A percentile compares a stretch with the other conserved stretches of the same genome.
These are phyloP conservation scores for Beauveria sp. DNA, from an alignment of 2,329 filamentous ascomycete genomes.

Conservation along the genomic window DNA sequence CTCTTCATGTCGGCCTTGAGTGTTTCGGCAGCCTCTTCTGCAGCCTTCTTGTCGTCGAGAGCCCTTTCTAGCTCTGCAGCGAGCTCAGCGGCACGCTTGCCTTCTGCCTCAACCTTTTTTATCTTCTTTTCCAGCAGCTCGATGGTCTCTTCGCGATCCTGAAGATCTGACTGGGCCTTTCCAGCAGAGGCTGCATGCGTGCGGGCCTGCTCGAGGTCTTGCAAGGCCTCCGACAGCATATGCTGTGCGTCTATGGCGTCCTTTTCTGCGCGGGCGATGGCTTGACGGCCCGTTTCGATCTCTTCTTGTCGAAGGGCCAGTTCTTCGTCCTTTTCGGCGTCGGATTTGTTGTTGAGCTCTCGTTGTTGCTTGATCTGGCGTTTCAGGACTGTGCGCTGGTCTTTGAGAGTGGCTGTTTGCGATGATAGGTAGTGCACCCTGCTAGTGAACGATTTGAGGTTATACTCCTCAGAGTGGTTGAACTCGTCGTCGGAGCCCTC, in stretches of 20 bases:
- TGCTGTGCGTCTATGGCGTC: conserved; percentile 33
- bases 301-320: conserved; percentile 51
- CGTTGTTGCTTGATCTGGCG: conserved; percentile 93
- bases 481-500: conserved; percentile 47
- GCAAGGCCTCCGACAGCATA: conserved; percentile 40
- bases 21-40: conserved; percentile 11
- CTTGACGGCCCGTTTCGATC: conserved; percentile 36
- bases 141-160: conserved; percentile 37
- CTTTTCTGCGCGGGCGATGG: conserved; percentile 29
- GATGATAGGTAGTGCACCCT: conserved; percentile 74
- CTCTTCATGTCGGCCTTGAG: conserved; percentile 18
- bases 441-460: conserved; percentile 65
- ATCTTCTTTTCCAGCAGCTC: conserved; percentile 35
- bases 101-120: conserved; percentile 22
- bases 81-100: conserved; percentile 22
- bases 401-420: conserved; percentile 68
- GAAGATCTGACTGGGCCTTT: conserved; percentile 25
- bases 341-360: conserved; percentile 82
- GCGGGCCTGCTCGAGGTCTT: conserved; percentile 37
- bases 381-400: conserved; percentile 83
- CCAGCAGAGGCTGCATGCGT: conserved; percentile 18
- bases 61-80: conserved; percentile 24
- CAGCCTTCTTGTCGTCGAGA: conserved; percentile 14
- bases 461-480: conserved; percentile 55
- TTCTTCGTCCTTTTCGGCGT: conserved; percentile 60